Evolutionary conservation across 805 yeast genomes (phyloP), one percentile per base, ranked within the genome.

Genomic region (Kurtzmaniella fragi): DNA sequence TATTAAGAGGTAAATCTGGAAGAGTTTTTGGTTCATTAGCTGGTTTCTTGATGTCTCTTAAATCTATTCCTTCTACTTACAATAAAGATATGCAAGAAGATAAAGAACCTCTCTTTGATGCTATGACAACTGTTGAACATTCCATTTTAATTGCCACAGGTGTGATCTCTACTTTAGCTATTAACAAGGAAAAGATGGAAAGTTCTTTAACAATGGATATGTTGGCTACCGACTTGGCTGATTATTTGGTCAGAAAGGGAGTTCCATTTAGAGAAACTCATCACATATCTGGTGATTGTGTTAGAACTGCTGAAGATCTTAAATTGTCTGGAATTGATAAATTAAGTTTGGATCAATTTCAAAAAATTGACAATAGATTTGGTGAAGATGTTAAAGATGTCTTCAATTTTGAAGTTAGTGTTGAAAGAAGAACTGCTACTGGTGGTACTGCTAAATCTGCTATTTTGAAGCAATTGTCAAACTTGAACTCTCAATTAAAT

Each of bases 241-340:
- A 93, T 62, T 93, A 93, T 62, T 74, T 93, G 48, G 99, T 93
- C 37, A 83, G 96, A 70, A 90, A 84, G 63, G 99, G 99, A 44
- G 99, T 93, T 49, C 99, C 99, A 41, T 93, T 93, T 71, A 87
- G 99, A 72, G 98, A 93, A 67, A 93, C 99, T 1, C 99, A 93
- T 68, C 98, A 93, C 63, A 93, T 93, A 45, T 88, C 97, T 5
- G 99, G 99, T 41, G 96, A 89, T 63, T 93, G 97, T 68, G 99
- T 93, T 34, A 80, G 95, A 46, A 62, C 67, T 33, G 96, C 98
- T 5, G 99, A 93, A 69, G 90, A 78, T 44, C 64, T 72, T 43
- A 75, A 75, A 15, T 67, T 87, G 32, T 67, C 82, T 6, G 97
- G 97, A 38, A 93, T 93, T 59, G 98, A 93, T 62, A 69, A 89